These are phyloP conservation scores for Earliella scabrosa DNA, from an alignment of 1,284 basidiomycete species.

Conservation along the genomic window DNA sequence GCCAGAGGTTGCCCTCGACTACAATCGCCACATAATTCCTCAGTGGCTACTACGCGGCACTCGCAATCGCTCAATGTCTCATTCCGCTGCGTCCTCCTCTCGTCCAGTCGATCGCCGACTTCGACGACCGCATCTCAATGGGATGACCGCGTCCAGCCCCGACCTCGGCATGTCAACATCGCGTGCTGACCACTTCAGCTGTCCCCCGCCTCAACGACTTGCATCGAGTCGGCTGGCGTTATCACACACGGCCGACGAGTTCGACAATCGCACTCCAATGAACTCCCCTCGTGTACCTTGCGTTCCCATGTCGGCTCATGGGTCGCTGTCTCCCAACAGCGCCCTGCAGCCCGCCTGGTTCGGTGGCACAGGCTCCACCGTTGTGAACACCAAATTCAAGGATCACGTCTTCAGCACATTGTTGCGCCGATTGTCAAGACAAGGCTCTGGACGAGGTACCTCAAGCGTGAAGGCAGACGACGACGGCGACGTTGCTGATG, in stretches of 20 bases:
- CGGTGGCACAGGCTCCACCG: constrained; percentile 88
- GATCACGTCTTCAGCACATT: constrained; percentile 93
- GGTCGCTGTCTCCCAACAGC: constrained; percentile 22
- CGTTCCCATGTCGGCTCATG: constrained; percentile 11
- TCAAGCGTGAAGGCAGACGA: constrained; percentile 40
- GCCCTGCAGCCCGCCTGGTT: constrained; percentile 51
- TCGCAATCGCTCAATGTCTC: constrained; percentile 56
- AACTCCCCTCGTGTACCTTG: constrained; percentile 49
- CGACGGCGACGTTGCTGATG: constrained; percentile 47
- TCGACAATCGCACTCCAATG: constrained; percentile 54
- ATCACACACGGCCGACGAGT: constrained; percentile 32
- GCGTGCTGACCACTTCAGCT: constrained; percentile 18
- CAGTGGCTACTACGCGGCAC: constrained; percentile 82
- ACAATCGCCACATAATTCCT: constrained; percentile 95
- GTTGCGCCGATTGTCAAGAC: constrained; percentile 65
- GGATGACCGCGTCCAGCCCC: constrained; percentile 67
- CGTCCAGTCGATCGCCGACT: constrained; percentile 27
- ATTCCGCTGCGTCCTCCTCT: constrained; percentile 39
- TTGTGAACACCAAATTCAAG: constrained; percentile 90
- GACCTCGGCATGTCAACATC: constrained; percentile 48
- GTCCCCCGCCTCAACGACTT: constrained; percentile 12
- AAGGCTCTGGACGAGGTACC: constrained; percentile 44
- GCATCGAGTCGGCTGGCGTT: constrained; percentile 18
- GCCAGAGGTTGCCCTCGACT: constrained; percentile 90
- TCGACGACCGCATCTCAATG: constrained; percentile 44